Percentiles rank a stretch among this genome's conserved stretches.
Evolutionary conservation across 2,329 filamentous ascomycete genomes (phyloP).

Genomic region (Stenocarpella maydis): DNA sequence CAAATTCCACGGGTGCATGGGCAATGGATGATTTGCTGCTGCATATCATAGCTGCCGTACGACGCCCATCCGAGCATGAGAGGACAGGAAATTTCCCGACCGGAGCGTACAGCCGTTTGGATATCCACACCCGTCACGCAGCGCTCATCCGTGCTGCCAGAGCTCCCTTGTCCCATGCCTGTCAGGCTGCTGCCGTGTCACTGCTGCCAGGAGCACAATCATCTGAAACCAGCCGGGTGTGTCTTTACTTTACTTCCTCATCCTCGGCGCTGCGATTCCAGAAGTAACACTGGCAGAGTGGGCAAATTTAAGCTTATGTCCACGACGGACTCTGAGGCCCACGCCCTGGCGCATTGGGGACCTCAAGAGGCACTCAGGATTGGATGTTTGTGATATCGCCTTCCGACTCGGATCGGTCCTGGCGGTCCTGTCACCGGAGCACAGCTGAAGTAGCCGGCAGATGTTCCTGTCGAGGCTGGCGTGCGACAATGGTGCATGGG

Average conservation of each 20-base stretch:
- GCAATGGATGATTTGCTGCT: constrained; percentile 41
- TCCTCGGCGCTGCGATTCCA: constrained; percentile 30
- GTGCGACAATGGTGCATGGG: constrained; percentile 27
- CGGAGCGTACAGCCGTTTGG: constrained; percentile 46
- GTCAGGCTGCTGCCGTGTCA: constrained; percentile 46
- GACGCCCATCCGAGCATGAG: constrained; percentile 44
- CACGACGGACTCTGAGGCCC: constrained; percentile 23
- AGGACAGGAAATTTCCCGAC: constrained; percentile 44
- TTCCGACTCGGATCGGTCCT: background rate
- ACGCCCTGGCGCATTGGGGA: background rate
- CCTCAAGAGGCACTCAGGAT: background rate
- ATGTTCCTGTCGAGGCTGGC: constrained; percentile 33
- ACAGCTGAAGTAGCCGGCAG: background rate
- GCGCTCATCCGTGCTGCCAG: constrained; percentile 32
- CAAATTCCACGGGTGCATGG: constrained; percentile 33
- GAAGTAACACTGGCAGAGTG: constrained; percentile 28
- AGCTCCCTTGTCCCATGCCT: constrained; percentile 39
- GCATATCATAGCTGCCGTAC: constrained; percentile 41
- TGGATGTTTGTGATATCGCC: background rate
- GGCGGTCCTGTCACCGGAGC: background rate
- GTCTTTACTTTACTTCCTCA: constrained; percentile 28
- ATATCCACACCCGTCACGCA: constrained; percentile 40
- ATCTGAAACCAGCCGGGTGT: constrained; percentile 43
- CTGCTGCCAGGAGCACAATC: constrained; percentile 42
- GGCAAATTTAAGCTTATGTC: constrained; percentile 33